Percentiles rank a stretch among this genome's conserved stretches.
Conservation (phyloP, 768 basidiomycete genomes). For the Leccinum variicolor region DNA sequence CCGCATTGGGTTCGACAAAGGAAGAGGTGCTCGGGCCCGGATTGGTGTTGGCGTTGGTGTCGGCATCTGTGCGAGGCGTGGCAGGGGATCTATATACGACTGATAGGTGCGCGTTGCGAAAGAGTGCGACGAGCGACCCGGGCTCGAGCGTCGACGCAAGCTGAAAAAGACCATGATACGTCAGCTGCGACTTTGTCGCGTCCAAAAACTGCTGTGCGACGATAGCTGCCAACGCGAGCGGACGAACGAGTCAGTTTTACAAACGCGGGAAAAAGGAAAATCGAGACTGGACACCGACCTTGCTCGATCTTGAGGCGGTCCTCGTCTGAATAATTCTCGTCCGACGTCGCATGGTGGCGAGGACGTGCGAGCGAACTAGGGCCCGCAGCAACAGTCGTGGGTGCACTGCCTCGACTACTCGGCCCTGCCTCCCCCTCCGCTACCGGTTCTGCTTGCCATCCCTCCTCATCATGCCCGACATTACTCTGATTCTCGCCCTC, state of each 20-base stretch:
- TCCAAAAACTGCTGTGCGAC: constrained; percentile 67
- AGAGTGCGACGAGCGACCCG: constrained; percentile 76
- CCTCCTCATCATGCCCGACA: neutral
- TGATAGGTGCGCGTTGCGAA: constrained; percentile 86
- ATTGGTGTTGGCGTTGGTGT: too few species aligned
- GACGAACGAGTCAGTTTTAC: neutral
- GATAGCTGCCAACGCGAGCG: constrained; percentile 45
- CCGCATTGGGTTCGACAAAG: neutral
- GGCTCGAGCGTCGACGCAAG: constrained; percentile 51
- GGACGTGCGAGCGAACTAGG: constrained; percentile 1
- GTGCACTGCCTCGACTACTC: constrained; percentile 4
- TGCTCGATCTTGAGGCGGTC: constrained; percentile 64
- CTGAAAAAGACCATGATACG: constrained; percentile 83
- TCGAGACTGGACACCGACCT: constrained; percentile 43
- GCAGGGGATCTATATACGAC: constrained; percentile 67
- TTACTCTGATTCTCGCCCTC: neutral
- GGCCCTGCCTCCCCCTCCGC: constrained; percentile 12
- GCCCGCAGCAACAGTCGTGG: neutral
- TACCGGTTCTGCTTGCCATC: neutral
- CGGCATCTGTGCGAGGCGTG: neutral
- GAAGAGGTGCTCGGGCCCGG: too few species aligned
- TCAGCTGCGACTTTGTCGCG: constrained; percentile 74
- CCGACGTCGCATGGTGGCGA: constrained; percentile 7
- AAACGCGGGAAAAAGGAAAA: too few species aligned
- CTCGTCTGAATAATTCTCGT: constrained; percentile 41